Conservation (phyloP, 495 filamentous ascomycete genomes). For the Jackrogersella multiformis region DNA sequence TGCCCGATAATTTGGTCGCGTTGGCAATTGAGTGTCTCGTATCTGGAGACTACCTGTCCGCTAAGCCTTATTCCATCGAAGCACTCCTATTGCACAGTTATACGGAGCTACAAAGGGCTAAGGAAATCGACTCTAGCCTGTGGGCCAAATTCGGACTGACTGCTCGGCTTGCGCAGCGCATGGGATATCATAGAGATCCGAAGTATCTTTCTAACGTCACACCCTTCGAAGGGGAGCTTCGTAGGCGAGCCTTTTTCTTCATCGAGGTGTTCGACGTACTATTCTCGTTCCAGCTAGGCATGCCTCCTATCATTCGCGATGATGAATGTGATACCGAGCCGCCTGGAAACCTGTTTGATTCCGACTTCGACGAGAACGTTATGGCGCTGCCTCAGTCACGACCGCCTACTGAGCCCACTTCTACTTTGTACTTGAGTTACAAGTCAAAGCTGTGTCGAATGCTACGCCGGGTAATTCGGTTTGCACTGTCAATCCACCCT, state of each 20-base stretch:
- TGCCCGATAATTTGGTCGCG: constrained; percentile 36
- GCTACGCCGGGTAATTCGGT: constrained; percentile 51
- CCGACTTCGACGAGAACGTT: constrained; percentile 57
- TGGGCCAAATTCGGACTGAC: constrained; percentile 58
- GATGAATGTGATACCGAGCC: constrained; percentile 56
- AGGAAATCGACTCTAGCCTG: constrained; percentile 49
- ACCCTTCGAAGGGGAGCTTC: constrained; percentile 61
- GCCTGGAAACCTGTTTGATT: constrained; percentile 57
- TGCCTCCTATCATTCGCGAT: constrained; percentile 56
- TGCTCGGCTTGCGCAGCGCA: constrained; percentile 57
- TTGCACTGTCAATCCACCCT: constrained; percentile 44
- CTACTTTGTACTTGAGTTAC: constrained; percentile 52
- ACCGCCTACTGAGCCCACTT: constrained; percentile 55
- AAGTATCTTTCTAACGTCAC: constrained; percentile 56
- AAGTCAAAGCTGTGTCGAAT: constrained; percentile 54
- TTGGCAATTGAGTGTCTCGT: constrained; percentile 53
- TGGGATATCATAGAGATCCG: constrained; percentile 64
- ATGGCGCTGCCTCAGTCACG: constrained; percentile 51
- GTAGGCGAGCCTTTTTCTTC: constrained; percentile 60
- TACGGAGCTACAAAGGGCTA: constrained; percentile 49
- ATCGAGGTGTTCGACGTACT: constrained; percentile 60
- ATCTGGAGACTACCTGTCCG: constrained; percentile 55
- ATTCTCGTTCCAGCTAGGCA: constrained; percentile 59
- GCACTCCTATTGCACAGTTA: constrained; percentile 56
- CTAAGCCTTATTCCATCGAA: constrained; percentile 57